phyloP scores from a whole-genome alignment of 2,329 filamentous ascomycete species.

The Fusarium sterilihyphosum region DNA sequence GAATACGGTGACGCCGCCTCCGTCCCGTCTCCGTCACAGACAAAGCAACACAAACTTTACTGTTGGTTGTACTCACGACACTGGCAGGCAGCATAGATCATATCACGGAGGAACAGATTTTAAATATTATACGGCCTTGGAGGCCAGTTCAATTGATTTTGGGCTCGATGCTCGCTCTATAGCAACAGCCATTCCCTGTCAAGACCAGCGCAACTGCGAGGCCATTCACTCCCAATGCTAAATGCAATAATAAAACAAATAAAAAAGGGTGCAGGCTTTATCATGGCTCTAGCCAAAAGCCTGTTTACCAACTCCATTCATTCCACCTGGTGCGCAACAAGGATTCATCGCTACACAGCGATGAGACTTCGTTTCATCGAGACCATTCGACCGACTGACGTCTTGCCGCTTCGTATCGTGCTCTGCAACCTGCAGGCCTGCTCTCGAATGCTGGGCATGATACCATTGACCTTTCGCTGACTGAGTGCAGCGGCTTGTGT shows the following conservation, averaged over 20 bases:
- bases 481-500: background rate
- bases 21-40: background rate
- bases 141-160: slow-evolving; percentile 31
- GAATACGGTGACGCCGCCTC: background rate
- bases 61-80: background rate
- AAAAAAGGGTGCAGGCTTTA: slow-evolving; percentile 4
- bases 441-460: background rate
- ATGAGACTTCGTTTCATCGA: slow-evolving; percentile 21
- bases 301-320: background rate
- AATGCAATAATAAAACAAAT: slow-evolving; percentile 12
- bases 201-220: background rate
- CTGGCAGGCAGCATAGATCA: background rate
- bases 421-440: background rate
- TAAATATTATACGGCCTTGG: slow-evolving; percentile 11
- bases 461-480: background rate
- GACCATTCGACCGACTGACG: slow-evolving; percentile 13
- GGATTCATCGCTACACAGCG: slow-evolving; percentile 18
- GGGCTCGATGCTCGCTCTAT: slow-evolving; percentile 34
- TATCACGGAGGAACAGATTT: background rate
- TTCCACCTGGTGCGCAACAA: background rate
- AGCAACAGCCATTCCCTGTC: slow-evolving; percentile 20
- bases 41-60: background rate
- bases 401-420: slow-evolving; percentile 4
- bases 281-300: background rate
- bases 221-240: slow-evolving; percentile 16